phyloP scores from a whole-genome alignment of 1,284 basidiomycete species.

The Cutaneotrichosporon dermatis region DNA sequence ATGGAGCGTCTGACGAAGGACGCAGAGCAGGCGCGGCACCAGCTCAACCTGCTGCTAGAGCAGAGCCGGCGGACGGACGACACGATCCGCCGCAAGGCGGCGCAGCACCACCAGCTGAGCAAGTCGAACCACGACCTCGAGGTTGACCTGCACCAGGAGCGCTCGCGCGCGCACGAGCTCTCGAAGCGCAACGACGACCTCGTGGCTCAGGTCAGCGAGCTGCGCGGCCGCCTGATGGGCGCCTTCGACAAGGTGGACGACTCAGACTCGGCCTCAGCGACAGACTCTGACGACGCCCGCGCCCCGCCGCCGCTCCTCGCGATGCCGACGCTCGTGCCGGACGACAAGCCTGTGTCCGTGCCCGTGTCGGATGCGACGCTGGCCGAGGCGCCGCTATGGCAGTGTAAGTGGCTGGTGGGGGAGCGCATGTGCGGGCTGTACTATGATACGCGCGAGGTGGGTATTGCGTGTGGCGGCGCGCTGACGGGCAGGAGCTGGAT shows the following conservation, averaged over 20 bases:
- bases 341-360: constrained; percentile 2
- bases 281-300: constrained; percentile 6
- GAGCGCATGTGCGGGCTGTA: constrained; percentile 10
- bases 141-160: constrained; percentile 13
- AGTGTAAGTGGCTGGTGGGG: constrained; percentile 21
- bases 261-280: not conserved
- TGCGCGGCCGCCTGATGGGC: constrained; percentile 34
- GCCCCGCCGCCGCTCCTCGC: constrained; percentile 7
- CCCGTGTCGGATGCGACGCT: constrained; percentile 11
- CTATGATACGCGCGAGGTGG: constrained; percentile 19
- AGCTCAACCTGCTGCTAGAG: constrained; percentile 32
- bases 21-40: constrained; percentile 14
- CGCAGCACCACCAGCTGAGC: constrained; percentile 17
- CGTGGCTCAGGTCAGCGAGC: constrained; percentile 21
- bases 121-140: constrained; percentile 23
- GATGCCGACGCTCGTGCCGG: constrained; percentile 9
- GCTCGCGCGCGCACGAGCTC: constrained; percentile 17
- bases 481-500: constrained; percentile 16
- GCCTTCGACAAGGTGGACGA: constrained; percentile 20
- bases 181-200: constrained; percentile 35
- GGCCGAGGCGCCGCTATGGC: constrained; percentile 13
- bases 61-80: constrained; percentile 43
- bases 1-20: constrained; percentile 7
- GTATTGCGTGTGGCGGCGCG: not conserved
- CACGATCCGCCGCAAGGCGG: constrained; percentile 30